Conservation (phyloP, 2,329 filamentous ascomycete species). For the Apiospora arundinis region DNA sequence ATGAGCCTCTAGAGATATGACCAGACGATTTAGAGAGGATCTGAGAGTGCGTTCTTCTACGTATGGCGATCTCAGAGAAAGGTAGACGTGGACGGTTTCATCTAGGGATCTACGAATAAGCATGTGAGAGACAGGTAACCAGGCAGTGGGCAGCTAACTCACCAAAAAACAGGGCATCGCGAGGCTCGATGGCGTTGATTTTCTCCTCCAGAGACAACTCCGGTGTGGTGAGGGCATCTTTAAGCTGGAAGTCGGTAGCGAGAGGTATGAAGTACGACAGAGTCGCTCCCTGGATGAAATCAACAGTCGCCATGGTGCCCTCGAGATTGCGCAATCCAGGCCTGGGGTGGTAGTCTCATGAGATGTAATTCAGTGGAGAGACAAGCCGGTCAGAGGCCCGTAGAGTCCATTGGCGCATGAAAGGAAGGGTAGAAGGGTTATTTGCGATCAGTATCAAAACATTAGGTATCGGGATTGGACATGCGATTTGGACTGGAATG, state of each 20-base stretch:
- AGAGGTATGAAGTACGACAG: constrained; percentile 67
- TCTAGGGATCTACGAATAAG: constrained; percentile 65
- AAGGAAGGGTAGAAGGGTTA: background rate
- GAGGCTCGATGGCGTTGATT: constrained; percentile 65
- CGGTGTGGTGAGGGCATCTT: constrained; percentile 54
- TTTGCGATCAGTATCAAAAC: background rate
- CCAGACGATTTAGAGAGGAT: constrained; percentile 66
- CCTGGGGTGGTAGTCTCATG: background rate
- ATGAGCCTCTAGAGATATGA: constrained; percentile 70
- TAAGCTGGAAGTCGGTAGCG: constrained; percentile 60
- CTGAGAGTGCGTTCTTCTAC: constrained; percentile 62
- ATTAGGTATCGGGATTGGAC: background rate
- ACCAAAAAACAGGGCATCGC: constrained; percentile 77
- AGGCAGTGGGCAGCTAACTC: constrained; percentile 42
- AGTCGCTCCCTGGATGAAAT: constrained; percentile 64
- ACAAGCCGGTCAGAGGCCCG: background rate
- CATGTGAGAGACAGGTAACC: constrained; percentile 45
- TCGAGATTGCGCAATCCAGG: background rate
- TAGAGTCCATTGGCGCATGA: background rate
- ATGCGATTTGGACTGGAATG: background rate
- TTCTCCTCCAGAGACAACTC: constrained; percentile 49
- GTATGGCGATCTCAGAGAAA: constrained; percentile 70
- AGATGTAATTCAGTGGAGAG: background rate
- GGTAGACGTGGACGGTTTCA: constrained; percentile 73
- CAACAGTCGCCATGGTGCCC: constrained; percentile 42